Evolutionary conservation across 2,329 filamentous ascomycete species (phyloP).

Genomic region (Fusarium sp.): DNA sequence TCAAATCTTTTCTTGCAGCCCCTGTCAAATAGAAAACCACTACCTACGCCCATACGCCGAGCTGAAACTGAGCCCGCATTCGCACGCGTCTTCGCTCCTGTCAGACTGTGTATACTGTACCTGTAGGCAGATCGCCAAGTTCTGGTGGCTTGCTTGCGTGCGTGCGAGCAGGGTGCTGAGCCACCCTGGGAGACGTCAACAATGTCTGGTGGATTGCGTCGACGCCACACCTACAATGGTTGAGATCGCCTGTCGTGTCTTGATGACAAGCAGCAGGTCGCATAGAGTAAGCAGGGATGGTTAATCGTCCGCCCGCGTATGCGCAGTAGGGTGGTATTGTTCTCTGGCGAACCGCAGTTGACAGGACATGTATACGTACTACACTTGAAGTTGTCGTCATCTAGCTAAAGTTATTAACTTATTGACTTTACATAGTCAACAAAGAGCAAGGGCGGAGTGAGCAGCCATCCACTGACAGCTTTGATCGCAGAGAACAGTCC

Average conservation of each 20-base stretch:
- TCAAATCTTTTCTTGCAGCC: neutral
- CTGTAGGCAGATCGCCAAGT: neutral
- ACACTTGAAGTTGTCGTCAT: neutral
- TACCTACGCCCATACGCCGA: neutral
- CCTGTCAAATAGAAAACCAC: neutral
- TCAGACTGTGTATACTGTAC: neutral
- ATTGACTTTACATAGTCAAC: neutral
- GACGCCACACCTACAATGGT: slow-evolving; percentile 6
- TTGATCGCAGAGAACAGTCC: neutral
- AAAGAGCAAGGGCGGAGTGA: neutral
- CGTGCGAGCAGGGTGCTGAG: slow-evolving; percentile 31
- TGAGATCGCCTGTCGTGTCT: neutral
- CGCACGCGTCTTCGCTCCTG: neutral
- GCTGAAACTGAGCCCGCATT: neutral
- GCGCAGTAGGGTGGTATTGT: neutral
- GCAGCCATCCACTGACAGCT: neutral
- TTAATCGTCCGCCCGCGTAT: neutral
- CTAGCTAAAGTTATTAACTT: neutral
- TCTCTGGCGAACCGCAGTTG: neutral
- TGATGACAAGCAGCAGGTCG: neutral
- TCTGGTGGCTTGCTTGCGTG: slow-evolving; percentile 18
- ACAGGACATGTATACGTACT: neutral
- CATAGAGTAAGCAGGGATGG: slow-evolving; percentile 2
- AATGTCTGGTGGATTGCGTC: slow-evolving; percentile 22
- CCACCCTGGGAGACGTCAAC: slow-evolving; percentile 40